Evolutionary conservation across 495 filamentous ascomycete genomes (phyloP), one percentile per base, ranked within the genome.

Genomic region (Cercophora scortea): DNA sequence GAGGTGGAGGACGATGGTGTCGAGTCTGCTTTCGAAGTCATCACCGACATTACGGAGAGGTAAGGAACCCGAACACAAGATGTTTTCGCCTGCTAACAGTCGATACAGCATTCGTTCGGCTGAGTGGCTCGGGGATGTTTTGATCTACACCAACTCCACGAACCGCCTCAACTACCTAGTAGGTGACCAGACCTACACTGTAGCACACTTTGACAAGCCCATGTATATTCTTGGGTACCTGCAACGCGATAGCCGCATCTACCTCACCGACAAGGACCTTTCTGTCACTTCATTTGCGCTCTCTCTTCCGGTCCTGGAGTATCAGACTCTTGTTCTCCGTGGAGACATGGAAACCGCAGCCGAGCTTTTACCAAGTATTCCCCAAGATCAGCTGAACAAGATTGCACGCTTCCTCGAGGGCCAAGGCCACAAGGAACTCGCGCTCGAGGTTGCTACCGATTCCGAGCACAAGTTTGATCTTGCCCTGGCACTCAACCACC

Each of bases 91-190:
- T 44, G 44, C 66, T 70, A 60, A 68, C 46, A 38, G 17, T 8
- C 7, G 8, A 1, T 45, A 32, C 51, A 88, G 83, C 55, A 88
- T 97, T 42, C 85, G 88, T 45, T 96, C 94, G n/a, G 93, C 90
- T 43, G 84, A 93, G 72, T 99, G 93, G 93, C 85, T 99, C 51
- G 93, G 93, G 19, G 93, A 99, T 69, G 95, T 91, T 72, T 93
- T 99, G 76, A 91, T 97, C 64, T 99, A 97, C 76, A 96, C 93
- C 32, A 97, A 90, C 75, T 85, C 82, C 60, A 95, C 91, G 25
- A 96, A 97, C 79, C 88, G 93, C 49, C 73, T 99, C 54, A 99
- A 97, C 77, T 96, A 97, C 70, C 82, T 99, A 17, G 93, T 99
- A 35, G 94, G 93, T 47, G 93, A 97, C 69, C 90, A 96, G 71